Evolutionary conservation across 2,329 filamentous ascomycete genomes (phyloP), one percentile per base, ranked within the genome.

Genomic region (Paecilomyces sp.): DNA sequence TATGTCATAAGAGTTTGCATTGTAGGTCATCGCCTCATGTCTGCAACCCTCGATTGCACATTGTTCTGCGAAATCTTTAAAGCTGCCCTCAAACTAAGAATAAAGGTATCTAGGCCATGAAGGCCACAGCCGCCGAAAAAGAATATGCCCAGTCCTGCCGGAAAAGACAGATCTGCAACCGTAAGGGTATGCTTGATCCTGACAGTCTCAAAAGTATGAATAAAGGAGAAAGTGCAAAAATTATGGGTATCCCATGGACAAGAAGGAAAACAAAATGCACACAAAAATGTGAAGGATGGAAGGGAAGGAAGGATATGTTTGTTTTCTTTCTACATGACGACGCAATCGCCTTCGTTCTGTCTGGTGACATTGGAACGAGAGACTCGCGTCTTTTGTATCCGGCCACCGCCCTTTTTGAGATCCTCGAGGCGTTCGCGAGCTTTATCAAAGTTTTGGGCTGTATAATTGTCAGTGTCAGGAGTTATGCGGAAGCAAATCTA

Each of bases 381-480:
- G 62, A 97, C 90, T 58, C 90, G 84, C 58, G 87, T 86, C 70
- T 90, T 91, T 62, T 89, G 86, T 55, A 80, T 82, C 65, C 87
- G 89, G 52, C 86, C 87, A 25, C 91, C 91, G 1, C 88, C 86
- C 62, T 86, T 85, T 77, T 95, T 96, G 58, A 99, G 83, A 66
- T 97, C 94, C 71, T 97, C 93, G 4, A 99, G 84, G 55, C 93
- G 85, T 70, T 97, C 92, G 60, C 93, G 87, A 13, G 94, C 94
- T 75, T 97, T 96, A 53, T 90, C 89, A 71, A 95, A 96, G 70
- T 95, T 91, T 79, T 97, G 93, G 61, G 92, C 93, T 96, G 65
- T 57, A 24, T 53, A 3, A 34, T n/a, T 25, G 41, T 31, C 8
- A 52, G 25, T 11, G 36, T 18, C 18, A 59, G 36, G 7, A 25